Evolutionary conservation across 371 early-diverging fungal genomes (phyloP).

Genomic region (Mucor indicus): DNA sequence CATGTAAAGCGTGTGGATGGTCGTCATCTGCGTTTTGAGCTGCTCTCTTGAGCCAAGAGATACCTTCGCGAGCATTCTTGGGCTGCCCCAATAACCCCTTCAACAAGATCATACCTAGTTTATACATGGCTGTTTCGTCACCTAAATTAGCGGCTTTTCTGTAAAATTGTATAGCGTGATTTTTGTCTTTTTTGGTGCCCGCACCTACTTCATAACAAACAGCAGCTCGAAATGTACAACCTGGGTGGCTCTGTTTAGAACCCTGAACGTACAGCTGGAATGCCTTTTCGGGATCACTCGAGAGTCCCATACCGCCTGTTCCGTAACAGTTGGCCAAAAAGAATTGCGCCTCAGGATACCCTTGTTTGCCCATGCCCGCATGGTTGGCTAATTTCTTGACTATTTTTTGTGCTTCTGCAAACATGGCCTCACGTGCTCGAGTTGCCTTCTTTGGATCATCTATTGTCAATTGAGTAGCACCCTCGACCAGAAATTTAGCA

Average conservation of each 20-base stretch:
- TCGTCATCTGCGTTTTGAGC: constrained; percentile 85
- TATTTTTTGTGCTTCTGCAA: constrained; percentile 74
- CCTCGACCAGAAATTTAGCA: constrained; percentile 73
- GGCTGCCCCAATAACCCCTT: constrained; percentile 74
- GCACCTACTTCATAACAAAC: constrained; percentile 96
- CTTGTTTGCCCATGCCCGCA: constrained; percentile 63
- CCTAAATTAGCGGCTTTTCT: constrained; percentile 92
- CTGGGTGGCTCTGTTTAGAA: constrained; percentile 89
- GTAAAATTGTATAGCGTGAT: constrained; percentile 89
- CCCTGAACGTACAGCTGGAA: constrained; percentile 90
- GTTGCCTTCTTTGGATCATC: constrained; percentile 64
- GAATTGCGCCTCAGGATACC: constrained; percentile 87
- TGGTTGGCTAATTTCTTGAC: constrained; percentile 72
- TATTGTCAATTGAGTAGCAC: constrained; percentile 40
- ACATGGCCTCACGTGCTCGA: constrained; percentile 68
- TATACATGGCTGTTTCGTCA: constrained; percentile 94
- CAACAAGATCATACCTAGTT: constrained; percentile 83
- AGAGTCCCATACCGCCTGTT: constrained; percentile 68
- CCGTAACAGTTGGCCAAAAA: constrained; percentile 89
- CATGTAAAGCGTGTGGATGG: constrained; percentile 91
- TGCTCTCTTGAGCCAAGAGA: constrained; percentile 92
- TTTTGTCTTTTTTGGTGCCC: constrained; percentile 85
- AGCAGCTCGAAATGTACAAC: constrained; percentile 90
- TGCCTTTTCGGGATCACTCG: constrained; percentile 85
- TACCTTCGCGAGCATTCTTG: constrained; percentile 80